Percentiles rank a stretch among this genome's conserved stretches.
Evolutionary conservation across 441 rosid species (phyloP).

Genomic region (Arabidopsis hybrid): DNA sequence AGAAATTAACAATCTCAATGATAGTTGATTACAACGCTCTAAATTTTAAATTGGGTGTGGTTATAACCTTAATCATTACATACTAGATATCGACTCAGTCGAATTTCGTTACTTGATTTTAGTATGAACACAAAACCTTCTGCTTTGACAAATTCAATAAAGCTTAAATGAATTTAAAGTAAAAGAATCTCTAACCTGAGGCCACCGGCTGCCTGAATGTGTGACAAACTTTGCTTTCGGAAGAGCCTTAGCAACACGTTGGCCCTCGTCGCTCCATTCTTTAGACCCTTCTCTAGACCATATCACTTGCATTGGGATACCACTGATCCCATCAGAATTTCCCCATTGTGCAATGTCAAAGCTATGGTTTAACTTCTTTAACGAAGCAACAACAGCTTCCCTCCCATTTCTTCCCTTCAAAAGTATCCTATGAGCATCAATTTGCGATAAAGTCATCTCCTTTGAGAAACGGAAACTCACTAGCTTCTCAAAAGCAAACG

Average conservation of each 20-base stretch:
- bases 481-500: constrained; percentile 57
- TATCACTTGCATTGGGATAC: constrained; percentile 72
- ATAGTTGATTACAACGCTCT: not conserved
- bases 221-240: constrained; percentile 69
- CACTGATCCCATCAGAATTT: constrained; percentile 58
- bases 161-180: constrained; percentile 4
- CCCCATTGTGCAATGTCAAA: constrained; percentile 84
- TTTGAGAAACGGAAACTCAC: constrained; percentile 67
- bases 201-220: constrained; percentile 90
- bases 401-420: constrained; percentile 75
- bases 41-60: not conserved
- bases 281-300: constrained; percentile 79
- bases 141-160: constrained; percentile 1
- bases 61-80: not conserved
- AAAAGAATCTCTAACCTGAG: constrained; percentile 68
- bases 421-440: constrained; percentile 74
- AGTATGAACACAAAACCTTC: not conserved
- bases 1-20: not conserved
- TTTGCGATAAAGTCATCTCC: constrained; percentile 55
- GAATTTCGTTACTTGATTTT: not conserved
- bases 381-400: constrained; percentile 63
- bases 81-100: not conserved
- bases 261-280: constrained; percentile 79
- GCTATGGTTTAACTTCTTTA: constrained; percentile 75
- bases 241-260: constrained; percentile 63